Evolutionary conservation across 768 basidiomycete species (phyloP), one percentile per base, ranked within the genome.

Genomic region (Porphyrellus cyaneotinctus): DNA sequence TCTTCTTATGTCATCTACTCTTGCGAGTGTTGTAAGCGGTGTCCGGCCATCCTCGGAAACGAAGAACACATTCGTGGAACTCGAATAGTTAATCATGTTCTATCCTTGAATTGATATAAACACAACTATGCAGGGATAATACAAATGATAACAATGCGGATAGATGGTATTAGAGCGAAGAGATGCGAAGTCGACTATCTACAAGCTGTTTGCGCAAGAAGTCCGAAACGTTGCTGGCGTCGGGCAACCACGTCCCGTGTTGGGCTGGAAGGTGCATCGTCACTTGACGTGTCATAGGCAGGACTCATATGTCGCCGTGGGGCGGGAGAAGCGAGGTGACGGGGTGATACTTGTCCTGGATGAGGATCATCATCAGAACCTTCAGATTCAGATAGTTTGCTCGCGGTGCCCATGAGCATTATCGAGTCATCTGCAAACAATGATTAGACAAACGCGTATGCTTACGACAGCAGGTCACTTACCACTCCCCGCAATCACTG

Each of bases 281-380:
- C 82, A 60, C 78, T 78, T 5, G 72, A 69, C 1, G 69, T 68
- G 49, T 78, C 74, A 30, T 69, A 65, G 48, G 74, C 65, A 18
- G 52, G 56, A 30, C 48, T 60, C 54, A 69, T 64, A 20, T 65
- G 57, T 36, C 77, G 75, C 32, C 75, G 79, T 37, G 78, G 67
- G 20, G 73, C 75, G 7, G 86, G 84, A 9, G 86, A 89, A 35
- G 81, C 78, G 30, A 88, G 66, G 59, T 83, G 82, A 54, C 79
- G 78, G n/a, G 86, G 85, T 0, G 84, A 87, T 17, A 87, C 82
- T 64, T 86, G 83, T 0, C 85, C 84, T 24, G 80, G 53, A 54
- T 76, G 74, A 0, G 76, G 78, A 56, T 87, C 83, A 52, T 89
- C 84, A 58, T 88, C 86, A 4, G 85, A 87, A 13, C 72, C 63